phyloP scores from a whole-genome alignment of 2,329 filamentous ascomycete genomes.

The Fusarium paranaense region DNA sequence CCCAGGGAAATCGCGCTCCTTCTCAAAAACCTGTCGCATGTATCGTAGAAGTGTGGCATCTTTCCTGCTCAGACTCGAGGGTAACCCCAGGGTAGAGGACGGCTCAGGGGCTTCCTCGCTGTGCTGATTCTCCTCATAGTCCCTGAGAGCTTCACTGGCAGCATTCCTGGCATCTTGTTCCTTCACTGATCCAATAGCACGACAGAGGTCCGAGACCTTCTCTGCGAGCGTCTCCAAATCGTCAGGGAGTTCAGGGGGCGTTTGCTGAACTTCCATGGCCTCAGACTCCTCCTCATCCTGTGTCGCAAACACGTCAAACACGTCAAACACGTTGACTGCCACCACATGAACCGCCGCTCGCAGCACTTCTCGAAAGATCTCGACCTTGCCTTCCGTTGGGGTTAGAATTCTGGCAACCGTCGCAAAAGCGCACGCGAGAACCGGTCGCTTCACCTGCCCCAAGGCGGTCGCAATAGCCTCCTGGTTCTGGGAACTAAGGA shows the following conservation, averaged over 20 bases:
- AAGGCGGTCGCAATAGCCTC: background rate
- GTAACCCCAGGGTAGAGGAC: background rate
- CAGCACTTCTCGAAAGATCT: too few relatives aligned
- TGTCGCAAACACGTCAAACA: too few relatives aligned
- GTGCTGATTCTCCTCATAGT: background rate
- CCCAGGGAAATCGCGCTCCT: accelerated
- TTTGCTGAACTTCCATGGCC: too few relatives aligned
- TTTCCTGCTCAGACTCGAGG: background rate
- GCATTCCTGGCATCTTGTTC: background rate
- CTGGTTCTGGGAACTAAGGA: background rate
- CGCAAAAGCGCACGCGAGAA: background rate
- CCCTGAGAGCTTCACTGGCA: background rate
- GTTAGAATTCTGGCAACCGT: background rate
- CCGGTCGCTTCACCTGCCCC: background rate
- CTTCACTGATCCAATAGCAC: background rate
- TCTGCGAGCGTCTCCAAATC: too few relatives aligned
- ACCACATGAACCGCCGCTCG: too few relatives aligned
- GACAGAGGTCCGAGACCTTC: background rate
- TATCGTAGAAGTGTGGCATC: background rate
- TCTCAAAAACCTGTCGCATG: background rate
- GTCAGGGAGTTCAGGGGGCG: too few relatives aligned
- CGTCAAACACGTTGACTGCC: too few relatives aligned
- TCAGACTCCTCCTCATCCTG: too few relatives aligned
- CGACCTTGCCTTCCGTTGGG: too few relatives aligned
- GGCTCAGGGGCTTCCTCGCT: background rate